These are phyloP conservation scores for Yamadazyma olivae DNA, from an alignment of 805 yeast genomes.

Conservation along the genomic window DNA sequence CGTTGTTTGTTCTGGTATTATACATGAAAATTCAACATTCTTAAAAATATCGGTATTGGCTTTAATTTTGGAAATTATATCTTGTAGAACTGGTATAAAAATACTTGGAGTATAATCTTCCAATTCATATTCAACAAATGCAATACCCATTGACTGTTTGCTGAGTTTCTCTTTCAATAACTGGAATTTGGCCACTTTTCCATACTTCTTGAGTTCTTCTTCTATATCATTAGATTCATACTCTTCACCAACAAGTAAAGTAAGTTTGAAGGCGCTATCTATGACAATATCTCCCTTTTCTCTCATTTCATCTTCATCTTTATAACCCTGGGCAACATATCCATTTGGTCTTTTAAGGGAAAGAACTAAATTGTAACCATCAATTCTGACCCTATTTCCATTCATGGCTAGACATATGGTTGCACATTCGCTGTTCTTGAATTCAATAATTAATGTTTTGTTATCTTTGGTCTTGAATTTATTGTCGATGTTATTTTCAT, in stretches of 20 bases:
- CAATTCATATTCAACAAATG: slow-evolving; percentile 46
- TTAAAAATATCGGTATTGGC: slow-evolving; percentile 11
- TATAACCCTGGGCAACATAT: slow-evolving; percentile 11
- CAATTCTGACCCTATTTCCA: slow-evolving; percentile 17
- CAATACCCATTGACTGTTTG: slow-evolving; percentile 54
- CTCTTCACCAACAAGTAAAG: slow-evolving; percentile 8
- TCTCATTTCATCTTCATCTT: slow-evolving; percentile 7
- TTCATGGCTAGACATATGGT: slow-evolving; percentile 50
- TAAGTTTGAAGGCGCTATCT: slow-evolving; percentile 13
- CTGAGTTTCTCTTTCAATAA: slow-evolving; percentile 46
- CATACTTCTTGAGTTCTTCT: slow-evolving; percentile 29
- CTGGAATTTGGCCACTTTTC: slow-evolving; percentile 33
- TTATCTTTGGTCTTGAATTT: slow-evolving; percentile 36
- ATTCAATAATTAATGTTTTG: slow-evolving; percentile 45
- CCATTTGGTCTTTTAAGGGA: slow-evolving; percentile 12
- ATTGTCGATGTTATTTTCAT: slow-evolving; percentile 26
- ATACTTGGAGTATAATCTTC: slow-evolving; percentile 7
- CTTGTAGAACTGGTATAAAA: slow-evolving; percentile 11
- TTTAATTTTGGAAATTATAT: not conserved
- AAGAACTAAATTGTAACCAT: slow-evolving; percentile 19
- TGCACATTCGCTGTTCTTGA: slow-evolving; percentile 50
- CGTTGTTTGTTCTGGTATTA: slow-evolving; percentile 25
- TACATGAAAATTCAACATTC: slow-evolving; percentile 32
- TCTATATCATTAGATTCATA: slow-evolving; percentile 37
- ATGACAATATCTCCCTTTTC: slow-evolving; percentile 7